Evolutionary conservation across 306 rosid genomes (phyloP), one percentile per base, ranked within the genome.

Genomic region (Cicer yamashitae): DNA sequence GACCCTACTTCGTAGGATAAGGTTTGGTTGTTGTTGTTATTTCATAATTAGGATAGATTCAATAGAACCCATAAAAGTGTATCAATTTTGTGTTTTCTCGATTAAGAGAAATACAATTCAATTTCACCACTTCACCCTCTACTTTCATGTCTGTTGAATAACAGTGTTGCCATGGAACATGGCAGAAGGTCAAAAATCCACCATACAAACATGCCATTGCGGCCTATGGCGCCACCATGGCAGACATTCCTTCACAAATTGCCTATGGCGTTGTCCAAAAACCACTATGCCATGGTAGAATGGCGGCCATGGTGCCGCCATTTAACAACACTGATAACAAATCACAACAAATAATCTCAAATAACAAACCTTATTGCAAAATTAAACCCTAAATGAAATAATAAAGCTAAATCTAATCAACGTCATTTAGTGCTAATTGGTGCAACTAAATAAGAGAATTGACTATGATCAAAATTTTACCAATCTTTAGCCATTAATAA

Each of bases 391-490:
- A 39, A 14, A 39, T 63, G 13, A 40, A 63, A 63, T 37, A n/a
- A 61, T 63, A 40, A 64, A 64, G 51, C 50, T 15, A 64, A 64
- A 15, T 64, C 34, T 13, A 64, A 64, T 64, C 13, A 14, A 41
- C 51, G 41, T 62, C 68, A 62, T 9, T 50, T 10, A 70, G 63
- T n/a, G 41, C 59, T 18, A 62, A 64, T 15, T 38, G n/a, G n/a
- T 64, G 53, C 74, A 64, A 45, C 60, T 39, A 73, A 45, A 67
- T 58, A 12, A 67, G 18, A 22, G 20, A 39, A 38, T 17, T 63
- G 43, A 37, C 40, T 74, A 20, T 48, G 61, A 37, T 14, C 4
- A 43, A 74, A 17, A 15, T 34, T 14, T 59, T 60, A 60, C 18
- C 67, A 34, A 60, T 45, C 59, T 18, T 20, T 38, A 67, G 2